Evolutionary conservation across 2,329 filamentous ascomycete species (phyloP).

Genomic region (Ambrosiella cleistominuta): DNA sequence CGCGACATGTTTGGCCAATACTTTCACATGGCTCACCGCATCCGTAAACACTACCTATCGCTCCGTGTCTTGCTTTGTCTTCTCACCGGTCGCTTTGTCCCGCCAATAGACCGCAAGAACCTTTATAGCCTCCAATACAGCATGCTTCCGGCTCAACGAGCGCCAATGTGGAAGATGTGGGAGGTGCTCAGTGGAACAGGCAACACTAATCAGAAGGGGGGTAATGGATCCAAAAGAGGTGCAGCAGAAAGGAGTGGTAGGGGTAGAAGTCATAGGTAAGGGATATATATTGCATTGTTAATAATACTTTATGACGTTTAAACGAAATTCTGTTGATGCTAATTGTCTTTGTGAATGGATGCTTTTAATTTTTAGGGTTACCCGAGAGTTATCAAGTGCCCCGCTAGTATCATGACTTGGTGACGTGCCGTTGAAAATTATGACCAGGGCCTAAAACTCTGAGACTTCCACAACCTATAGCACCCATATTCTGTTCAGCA

Average conservation of each 20-base stretch:
- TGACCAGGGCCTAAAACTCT: no score
- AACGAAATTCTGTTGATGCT: no score
- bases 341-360: no score
- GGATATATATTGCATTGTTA: background rate
- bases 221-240: conserved; percentile 16
- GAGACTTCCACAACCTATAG: no score
- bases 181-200: conserved; percentile 39
- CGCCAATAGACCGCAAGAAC: conserved; percentile 84
- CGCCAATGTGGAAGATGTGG: conserved; percentile 78
- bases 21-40: conserved; percentile 79
- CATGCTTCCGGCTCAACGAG: conserved; percentile 74
- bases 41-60: conserved; percentile 88
- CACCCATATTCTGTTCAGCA: no score
- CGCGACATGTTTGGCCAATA: conserved; percentile 96
- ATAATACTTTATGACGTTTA: no score
- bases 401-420: no score
- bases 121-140: conserved; percentile 95
- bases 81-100: conserved; percentile 78
- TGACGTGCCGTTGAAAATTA: no score
- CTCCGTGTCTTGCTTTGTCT: conserved; percentile 77
- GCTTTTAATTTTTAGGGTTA: no score
- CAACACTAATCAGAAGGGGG: conserved; percentile 16
- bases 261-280: conserved; percentile 5
- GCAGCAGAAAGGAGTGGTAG: background rate
- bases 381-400: no score